Evolutionary conservation across 164 flowering plant species (phyloP).

Genomic region (Magnolia officinalis): DNA sequence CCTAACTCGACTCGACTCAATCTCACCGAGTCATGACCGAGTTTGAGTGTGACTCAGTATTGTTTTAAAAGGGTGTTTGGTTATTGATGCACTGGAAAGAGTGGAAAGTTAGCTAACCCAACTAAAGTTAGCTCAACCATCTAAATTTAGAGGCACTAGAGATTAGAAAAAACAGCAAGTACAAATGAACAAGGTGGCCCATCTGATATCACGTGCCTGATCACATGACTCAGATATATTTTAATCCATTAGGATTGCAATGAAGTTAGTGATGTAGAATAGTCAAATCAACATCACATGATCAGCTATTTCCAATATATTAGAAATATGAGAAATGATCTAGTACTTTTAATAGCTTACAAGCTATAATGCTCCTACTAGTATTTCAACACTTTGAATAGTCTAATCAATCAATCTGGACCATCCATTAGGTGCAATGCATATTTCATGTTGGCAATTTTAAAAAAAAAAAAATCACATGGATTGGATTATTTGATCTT

Average conservation of each 20-base stretch:
- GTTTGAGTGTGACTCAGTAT: no score
- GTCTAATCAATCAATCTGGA: not conserved
- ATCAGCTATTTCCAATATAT: conserved; percentile 31
- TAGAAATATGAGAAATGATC: conserved; percentile 5
- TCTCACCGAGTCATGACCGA: no score
- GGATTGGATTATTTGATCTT: no score
- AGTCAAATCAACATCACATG: conserved; percentile 47
- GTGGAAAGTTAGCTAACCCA: conserved; percentile 25
- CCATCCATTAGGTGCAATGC: not conserved
- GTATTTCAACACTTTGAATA: not conserved
- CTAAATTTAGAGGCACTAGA: conserved; percentile 17
- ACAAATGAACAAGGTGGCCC: conserved; percentile 10
- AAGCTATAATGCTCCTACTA: not conserved
- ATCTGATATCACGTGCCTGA: conserved; percentile 32
- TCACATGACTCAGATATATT: conserved; percentile 33
- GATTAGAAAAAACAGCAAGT: conserved; percentile 2
- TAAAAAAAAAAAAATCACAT: no score
- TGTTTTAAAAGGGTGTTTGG: not conserved
- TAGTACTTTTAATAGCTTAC: not conserved
- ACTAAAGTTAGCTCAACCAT: conserved; percentile 20
- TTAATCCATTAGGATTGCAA: conserved; percentile 18
- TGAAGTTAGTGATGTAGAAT: conserved; percentile 23
- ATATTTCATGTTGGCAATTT: no score
- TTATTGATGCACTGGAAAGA: conserved; percentile 16
- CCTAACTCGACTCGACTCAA: no score